phyloP scores from a whole-genome alignment of 2,329 filamentous ascomycete genomes.

The Raffaelea deltoideospora region DNA sequence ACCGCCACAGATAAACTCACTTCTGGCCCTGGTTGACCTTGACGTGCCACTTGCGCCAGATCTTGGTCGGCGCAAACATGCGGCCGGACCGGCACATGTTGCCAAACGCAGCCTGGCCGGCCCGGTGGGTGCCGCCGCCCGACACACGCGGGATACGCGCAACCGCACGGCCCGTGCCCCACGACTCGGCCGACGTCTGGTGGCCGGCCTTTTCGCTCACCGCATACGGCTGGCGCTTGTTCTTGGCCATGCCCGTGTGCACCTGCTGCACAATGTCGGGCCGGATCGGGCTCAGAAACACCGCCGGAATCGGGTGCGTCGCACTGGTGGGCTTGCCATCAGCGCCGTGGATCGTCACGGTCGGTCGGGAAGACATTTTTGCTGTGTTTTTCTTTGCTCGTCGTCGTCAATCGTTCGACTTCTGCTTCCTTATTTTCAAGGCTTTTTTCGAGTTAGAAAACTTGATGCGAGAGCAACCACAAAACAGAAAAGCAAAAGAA shows the following conservation, averaged over 20 bases:
- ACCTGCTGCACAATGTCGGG: slow-evolving; percentile 98
- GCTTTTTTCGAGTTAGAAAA: too few relatives aligned
- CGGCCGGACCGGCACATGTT: slow-evolving; percentile 99
- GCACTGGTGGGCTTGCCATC: slow-evolving; percentile 85
- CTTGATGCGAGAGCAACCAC: too few relatives aligned
- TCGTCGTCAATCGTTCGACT: too few relatives aligned
- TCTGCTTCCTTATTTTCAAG: too few relatives aligned
- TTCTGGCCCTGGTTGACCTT: slow-evolving; percentile 99
- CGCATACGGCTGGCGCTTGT: slow-evolving; percentile 98
- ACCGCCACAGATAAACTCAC: slow-evolving; percentile 31
- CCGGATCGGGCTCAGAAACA: slow-evolving; percentile 96
- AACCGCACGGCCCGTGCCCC: slow-evolving; percentile 98
- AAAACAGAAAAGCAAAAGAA: too few relatives aligned
- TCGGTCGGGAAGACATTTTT: slow-evolving; percentile 89
- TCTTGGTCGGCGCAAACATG: slow-evolving; percentile 99
- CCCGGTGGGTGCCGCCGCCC: slow-evolving; percentile 99
- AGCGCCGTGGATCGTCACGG: slow-evolving; percentile 91
- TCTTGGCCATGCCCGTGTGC: slow-evolving; percentile 99
- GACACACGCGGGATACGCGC: slow-evolving; percentile 99
- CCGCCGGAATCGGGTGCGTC: slow-evolving; percentile 84
- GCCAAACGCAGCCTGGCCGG: slow-evolving; percentile 98
- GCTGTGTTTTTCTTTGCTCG: too few relatives aligned
- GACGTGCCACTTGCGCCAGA: slow-evolving; percentile 99
- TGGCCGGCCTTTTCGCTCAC: slow-evolving; percentile 99
- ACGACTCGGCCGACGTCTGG: slow-evolving; percentile 99